These are phyloP conservation scores for Cryphonectria parasitica DNA, from an alignment of 2,329 filamentous ascomycete genomes.

Conservation along the genomic window DNA sequence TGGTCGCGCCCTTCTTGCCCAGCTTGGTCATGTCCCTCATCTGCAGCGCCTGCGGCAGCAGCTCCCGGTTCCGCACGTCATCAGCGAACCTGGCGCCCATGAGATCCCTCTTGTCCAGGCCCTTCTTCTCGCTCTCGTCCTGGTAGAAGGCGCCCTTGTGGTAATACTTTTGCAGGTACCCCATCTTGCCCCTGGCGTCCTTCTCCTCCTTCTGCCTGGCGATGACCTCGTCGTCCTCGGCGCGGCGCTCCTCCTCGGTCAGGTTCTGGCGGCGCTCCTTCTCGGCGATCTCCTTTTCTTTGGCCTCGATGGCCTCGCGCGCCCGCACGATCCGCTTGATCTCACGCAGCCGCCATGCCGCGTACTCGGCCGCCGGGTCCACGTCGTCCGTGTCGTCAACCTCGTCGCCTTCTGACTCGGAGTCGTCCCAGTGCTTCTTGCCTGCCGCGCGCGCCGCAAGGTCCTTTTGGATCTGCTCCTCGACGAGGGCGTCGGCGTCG, in stretches of 20 bases:
- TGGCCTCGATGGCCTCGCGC: conserved; percentile 79
- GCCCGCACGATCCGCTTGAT: conserved; percentile 86
- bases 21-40: conserved; percentile 92
- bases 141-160: conserved; percentile 97
- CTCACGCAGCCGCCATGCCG: conserved; percentile 93
- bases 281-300: conserved; percentile 85
- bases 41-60: conserved; percentile 89
- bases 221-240: conserved; percentile 81
- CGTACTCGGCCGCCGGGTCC: conserved; percentile 85
- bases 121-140: conserved; percentile 75
- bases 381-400: conserved; percentile 88
- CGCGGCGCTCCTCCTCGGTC: conserved; percentile 81
- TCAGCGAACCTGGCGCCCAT: conserved; percentile 85
- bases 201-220: conserved; percentile 81
- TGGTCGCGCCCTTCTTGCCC: conserved; percentile 87
- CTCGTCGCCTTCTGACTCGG: conserved; percentile 65
- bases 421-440: conserved; percentile 86
- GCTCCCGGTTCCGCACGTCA: conserved; percentile 79
- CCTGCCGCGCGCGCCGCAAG: conserved; percentile 73
- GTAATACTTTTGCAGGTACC: conserved; percentile 93
- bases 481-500: conserved; percentile 77
- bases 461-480: conserved; percentile 85
- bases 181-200: conserved; percentile 76
- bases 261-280: conserved; percentile 86
- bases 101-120: conserved; percentile 78